phyloP scores from a whole-genome alignment of 1,139 yeast species.

The Candida neerlandica region DNA sequence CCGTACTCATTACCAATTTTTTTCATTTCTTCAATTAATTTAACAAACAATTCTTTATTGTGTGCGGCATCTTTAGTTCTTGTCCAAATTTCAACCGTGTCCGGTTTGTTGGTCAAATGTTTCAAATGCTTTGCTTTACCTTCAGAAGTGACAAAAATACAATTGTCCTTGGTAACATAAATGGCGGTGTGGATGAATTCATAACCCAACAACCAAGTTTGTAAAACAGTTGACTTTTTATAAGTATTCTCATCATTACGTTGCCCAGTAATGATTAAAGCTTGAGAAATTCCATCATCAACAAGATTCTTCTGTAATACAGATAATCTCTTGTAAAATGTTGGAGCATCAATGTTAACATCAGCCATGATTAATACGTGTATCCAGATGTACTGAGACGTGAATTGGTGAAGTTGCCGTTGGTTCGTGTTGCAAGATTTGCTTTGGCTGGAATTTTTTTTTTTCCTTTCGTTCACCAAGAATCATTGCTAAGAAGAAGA shows the following conservation, averaged over 20 bases:
- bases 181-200: constrained; percentile 92
- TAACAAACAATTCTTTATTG: constrained; percentile 64
- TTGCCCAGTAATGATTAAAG: constrained; percentile 77
- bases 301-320: constrained; percentile 43
- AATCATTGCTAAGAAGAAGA: neutral
- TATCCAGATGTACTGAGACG: neutral
- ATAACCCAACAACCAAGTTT: constrained; percentile 91
- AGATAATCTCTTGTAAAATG: constrained; percentile 46
- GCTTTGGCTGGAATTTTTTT: neutral
- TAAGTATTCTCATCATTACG: constrained; percentile 87
- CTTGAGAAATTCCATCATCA: constrained; percentile 50
- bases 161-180: constrained; percentile 61
- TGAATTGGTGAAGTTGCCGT: neutral
- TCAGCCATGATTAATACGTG: constrained; percentile 26
- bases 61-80: constrained; percentile 83
- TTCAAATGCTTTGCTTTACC: constrained; percentile 85
- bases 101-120: constrained; percentile 46
- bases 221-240: constrained; percentile 84
- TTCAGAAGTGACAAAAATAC: constrained; percentile 74
- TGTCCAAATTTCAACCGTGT: constrained; percentile 67
- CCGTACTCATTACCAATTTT: constrained; percentile 58
- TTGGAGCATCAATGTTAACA: constrained; percentile 40
- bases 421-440: neutral
- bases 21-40: constrained; percentile 55
- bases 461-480: neutral